Base-by-base conservation (phyloP, 1,284 basidiomycete species). In the Tilletia walkeri region DNA sequence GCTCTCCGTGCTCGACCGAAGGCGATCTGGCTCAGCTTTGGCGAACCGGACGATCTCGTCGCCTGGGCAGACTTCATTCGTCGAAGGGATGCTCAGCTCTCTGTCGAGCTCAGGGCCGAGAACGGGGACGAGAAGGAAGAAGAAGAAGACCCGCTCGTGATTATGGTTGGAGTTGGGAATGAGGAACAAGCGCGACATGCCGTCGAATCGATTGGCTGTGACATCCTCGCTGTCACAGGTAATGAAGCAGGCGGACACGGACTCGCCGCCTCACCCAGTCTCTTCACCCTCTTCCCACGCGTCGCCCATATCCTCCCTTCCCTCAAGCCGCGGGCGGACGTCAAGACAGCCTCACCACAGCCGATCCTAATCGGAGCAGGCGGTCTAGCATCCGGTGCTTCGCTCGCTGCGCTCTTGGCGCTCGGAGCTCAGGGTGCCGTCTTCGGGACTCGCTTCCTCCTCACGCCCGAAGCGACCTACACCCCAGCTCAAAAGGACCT, bases 21-120 rank as follows among this genome's bases (percentile, higher is more conserved):
- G 1, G 80, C 81, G 4, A 68, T 83, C 53, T 80, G 81, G 80
- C 73, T 83, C 54, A 75, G 75, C 30, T 83, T 81, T 68, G 81
- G 81, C 1, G 70, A 77, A 20, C 70, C 68, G 36, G 66, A 69
- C 6, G 80, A 79, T 30, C 68, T 79, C 18, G 69, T 39, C 0
- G 71, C 66, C 0, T 82, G 80, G 80, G 68, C 73, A 24, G 56
- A 61, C 14, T 68, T 76, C 24, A 65, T 80, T 9, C 67, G 68
- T 6, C 48, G 75, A 16, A 65, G 80, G 2, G 79, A 81, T 48
- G 63, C 65, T 3, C 53, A 70, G 59, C 67, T 76, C 14, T 74
- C 74, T 49, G 61, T 48, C 6, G 73, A 70, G 56, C 67, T 76
- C 24, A 34, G 70, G 16, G 69, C 69, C 12, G 61, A 59, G 6